phyloP scores from a whole-genome alignment of 176 grass and related monocot species.

The Miscanthus lutarioriparius region DNA sequence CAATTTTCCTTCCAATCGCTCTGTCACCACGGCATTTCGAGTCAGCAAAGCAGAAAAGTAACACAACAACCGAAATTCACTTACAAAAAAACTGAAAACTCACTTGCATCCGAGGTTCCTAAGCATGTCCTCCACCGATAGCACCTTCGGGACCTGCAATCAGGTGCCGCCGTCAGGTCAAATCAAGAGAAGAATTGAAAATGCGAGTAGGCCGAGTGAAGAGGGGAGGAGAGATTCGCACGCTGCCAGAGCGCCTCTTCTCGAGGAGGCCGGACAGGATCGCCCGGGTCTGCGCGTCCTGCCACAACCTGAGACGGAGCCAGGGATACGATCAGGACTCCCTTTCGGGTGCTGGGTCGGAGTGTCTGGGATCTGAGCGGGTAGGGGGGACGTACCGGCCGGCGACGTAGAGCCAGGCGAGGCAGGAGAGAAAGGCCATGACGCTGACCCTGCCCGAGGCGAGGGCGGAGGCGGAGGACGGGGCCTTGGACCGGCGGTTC shows the following conservation, averaged over 20 bases:
- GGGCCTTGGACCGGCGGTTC: constrained; percentile 55
- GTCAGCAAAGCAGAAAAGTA: neutral
- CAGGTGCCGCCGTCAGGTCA: neutral
- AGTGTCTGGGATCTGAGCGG: constrained; percentile 17
- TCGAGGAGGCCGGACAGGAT: constrained; percentile 72
- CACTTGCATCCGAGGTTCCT: constrained; percentile 90
- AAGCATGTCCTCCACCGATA: constrained; percentile 91
- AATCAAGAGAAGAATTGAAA: neutral
- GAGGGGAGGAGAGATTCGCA: constrained; percentile 44
- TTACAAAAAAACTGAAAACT: neutral
- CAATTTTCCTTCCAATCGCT: constrained; percentile 71
- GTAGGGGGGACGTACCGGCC: constrained; percentile 45
- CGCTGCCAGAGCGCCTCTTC: constrained; percentile 78
- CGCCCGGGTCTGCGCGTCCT: constrained; percentile 84
- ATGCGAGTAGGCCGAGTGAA: neutral
- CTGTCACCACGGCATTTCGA: constrained; percentile 46
- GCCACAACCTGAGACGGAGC: constrained; percentile 69
- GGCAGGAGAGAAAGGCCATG: constrained; percentile 94
- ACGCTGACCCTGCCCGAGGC: constrained; percentile 52
- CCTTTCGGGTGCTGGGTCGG: neutral
- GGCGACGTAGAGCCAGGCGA: constrained; percentile 96
- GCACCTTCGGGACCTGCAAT: constrained; percentile 71
- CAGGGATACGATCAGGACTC: neutral
- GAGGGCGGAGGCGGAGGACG: constrained; percentile 17
- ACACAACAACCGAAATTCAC: neutral